Evolutionary conservation across 345 rosid species (phyloP), one percentile per base, ranked within the genome.

Genomic region (Tarenaya hassleriana): DNA sequence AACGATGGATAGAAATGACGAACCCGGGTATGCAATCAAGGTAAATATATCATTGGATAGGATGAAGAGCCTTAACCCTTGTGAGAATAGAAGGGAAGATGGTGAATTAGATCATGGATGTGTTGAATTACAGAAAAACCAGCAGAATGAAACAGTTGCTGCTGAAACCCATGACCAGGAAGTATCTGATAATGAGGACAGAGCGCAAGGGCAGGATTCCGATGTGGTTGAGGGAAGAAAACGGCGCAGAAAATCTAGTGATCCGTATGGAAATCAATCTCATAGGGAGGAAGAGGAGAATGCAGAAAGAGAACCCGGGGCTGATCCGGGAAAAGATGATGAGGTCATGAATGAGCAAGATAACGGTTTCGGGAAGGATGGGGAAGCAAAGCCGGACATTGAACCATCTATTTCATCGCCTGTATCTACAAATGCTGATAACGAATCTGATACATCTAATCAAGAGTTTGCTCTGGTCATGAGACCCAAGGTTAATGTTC

Each of bases 391-490:
- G 37, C 53, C 12, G 10, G 44, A 41, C 7, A 7, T 32, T 47
- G 40, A n/a, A 17, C 35, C 47, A 0, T 45, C 53, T 52, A 13
- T 52, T 8, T 62, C 60, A 10, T 62, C 60, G 16, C 46, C 63
- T 29, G 16, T 35, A 21, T 43, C 69, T 38, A 11, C 42, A 6
- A 46, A 45, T 7, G 44, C 37, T 58, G 38, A 10, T 31, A 63
- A 47, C 0, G 31, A 33, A 4, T 8, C 35, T 33, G 45, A 27
- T 31, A 31, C 12, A 45, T 29, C 54, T 27, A 43, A 34, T 19
- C 70, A 15, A 58, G 50, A 58, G 69, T 56, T 64, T 34, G 63
- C 63, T 37, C 16, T 56, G 52, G 20, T 56, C 47, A 50, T 56
- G 41, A 52, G 57, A 18, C 47, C 54, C 6, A 24, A 14, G 12